phyloP scores from a whole-genome alignment of 345 rosid species.

The Eucalyptus erythrocorys region DNA sequence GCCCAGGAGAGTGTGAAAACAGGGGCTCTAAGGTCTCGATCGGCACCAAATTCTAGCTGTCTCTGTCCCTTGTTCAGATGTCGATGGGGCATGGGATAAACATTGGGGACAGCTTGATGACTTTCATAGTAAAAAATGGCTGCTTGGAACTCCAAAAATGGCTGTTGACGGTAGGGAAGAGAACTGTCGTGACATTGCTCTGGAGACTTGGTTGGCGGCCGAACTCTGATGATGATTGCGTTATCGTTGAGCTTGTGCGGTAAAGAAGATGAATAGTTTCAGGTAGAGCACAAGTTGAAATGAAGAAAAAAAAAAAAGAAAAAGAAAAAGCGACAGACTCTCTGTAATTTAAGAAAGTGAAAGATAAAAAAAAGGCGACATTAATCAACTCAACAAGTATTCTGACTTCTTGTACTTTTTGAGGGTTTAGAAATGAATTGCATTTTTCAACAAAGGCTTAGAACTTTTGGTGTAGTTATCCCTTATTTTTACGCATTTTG shows the following conservation, averaged over 20 bases:
- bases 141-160: not conserved
- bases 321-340: not conserved
- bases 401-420: no score
- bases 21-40: not conserved
- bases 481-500: not conserved
- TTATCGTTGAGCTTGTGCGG: not conserved
- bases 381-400: not conserved
- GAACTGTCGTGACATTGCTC: not conserved
- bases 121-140: not conserved
- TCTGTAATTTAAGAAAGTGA: not conserved
- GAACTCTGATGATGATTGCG: not conserved
- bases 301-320: not conserved
- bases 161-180: not conserved
- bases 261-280: not conserved
- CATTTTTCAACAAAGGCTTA: no score
- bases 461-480: not conserved
- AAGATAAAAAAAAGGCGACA: not conserved
- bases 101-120: not conserved
- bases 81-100: not conserved
- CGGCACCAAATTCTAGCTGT: not conserved
- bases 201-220: not conserved
- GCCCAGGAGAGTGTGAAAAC: not conserved
- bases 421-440: no score
- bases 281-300: not conserved
- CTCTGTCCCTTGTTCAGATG: not conserved